A percentile compares a stretch with the other conserved stretches of the same genome.
Conservation (phyloP, 1,284 basidiomycete genomes). For the Lentinula novae-zelandiae region DNA sequence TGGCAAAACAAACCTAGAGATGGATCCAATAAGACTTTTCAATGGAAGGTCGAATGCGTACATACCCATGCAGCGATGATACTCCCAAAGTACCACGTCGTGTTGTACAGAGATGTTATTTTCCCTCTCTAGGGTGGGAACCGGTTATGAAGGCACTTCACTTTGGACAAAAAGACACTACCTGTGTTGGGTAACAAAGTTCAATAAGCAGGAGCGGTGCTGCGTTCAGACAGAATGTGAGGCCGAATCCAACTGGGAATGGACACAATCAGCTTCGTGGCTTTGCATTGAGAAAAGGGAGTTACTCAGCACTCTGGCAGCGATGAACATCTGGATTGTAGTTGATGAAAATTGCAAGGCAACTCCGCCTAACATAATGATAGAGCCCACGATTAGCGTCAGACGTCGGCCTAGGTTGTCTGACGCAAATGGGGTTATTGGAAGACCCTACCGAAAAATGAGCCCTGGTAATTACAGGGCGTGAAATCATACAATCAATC, state of each 20-base stretch:
- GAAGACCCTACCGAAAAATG: constrained; percentile 39
- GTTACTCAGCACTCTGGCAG: constrained; percentile 52
- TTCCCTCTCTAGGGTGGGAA: constrained; percentile 44
- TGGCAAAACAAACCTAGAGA: constrained; percentile 47
- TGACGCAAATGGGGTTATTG: constrained; percentile 55
- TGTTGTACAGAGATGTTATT: constrained; percentile 58
- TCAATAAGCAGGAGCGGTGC: constrained; percentile 67
- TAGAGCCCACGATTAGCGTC: constrained; percentile 53
- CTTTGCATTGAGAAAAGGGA: not conserved
- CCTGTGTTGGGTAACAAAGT: constrained; percentile 69
- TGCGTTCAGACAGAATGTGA: constrained; percentile 57
- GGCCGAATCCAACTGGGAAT: constrained; percentile 56
- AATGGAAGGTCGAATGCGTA: not conserved
- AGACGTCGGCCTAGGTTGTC: constrained; percentile 54
- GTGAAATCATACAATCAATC: constrained; percentile 37
- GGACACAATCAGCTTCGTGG: not conserved
- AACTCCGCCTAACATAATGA: constrained; percentile 59
- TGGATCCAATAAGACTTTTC: not conserved
- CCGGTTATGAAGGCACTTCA: not conserved
- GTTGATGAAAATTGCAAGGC: constrained; percentile 48
- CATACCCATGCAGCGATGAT: constrained; percentile 54
- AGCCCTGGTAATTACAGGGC: not conserved
- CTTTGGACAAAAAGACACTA: constrained; percentile 22
- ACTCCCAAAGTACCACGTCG: constrained; percentile 63
- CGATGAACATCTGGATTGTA: constrained; percentile 52